phyloP scores from a whole-genome alignment of 371 early-diverging fungal genomes.

The Mucor indicus region DNA sequence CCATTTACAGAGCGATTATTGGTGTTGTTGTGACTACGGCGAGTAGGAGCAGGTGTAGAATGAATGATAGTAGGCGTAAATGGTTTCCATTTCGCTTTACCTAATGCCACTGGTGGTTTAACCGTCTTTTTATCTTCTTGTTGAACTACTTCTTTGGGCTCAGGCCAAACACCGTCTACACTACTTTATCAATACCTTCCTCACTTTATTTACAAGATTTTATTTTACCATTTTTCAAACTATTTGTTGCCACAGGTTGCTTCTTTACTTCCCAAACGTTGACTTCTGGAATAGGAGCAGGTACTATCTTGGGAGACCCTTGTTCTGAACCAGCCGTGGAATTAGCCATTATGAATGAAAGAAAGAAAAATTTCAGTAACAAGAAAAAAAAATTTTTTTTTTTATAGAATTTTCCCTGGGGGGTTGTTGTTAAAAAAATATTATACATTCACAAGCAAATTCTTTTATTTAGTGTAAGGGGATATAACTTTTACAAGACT shows the following conservation, averaged over 20 bases:
- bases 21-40: not conserved
- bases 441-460: too few species aligned
- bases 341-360: too few species aligned
- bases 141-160: slow-evolving; percentile 15
- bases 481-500: slow-evolving; percentile 49
- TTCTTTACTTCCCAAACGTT: slow-evolving; percentile 51
- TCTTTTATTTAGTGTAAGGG: too few species aligned
- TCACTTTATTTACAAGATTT: too few species aligned
- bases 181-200: not conserved
- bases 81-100: slow-evolving; percentile 48
- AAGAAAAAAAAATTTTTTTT: too few species aligned
- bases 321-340: too few species aligned
- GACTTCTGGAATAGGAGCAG: slow-evolving; percentile 41
- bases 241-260: slow-evolving; percentile 3
- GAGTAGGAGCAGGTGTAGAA: slow-evolving; percentile 27
- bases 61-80: slow-evolving; percentile 51
- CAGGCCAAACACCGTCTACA: slow-evolving; percentile 22
- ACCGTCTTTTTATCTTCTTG: slow-evolving; percentile 11
- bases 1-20: not conserved
- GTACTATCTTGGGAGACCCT: slow-evolving; percentile 19
- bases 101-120: not conserved
- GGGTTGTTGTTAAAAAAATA: too few species aligned
- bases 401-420: too few species aligned
- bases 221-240: slow-evolving; percentile 3
- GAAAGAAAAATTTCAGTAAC: too few species aligned